phyloP scores from a whole-genome alignment of 2,329 filamentous ascomycete genomes.

The Ophiostoma sp. region DNA sequence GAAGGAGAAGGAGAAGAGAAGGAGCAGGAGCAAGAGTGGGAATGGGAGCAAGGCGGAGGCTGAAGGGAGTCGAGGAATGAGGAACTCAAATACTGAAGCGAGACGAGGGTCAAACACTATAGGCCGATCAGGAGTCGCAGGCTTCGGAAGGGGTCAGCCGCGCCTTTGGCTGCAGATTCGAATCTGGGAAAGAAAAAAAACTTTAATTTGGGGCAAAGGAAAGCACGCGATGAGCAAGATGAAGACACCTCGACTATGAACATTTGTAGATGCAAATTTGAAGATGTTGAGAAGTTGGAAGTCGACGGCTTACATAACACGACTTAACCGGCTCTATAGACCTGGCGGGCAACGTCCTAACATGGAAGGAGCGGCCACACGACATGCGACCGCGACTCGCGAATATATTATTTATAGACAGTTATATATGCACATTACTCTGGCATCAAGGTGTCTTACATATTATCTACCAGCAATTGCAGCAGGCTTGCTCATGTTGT shows the following conservation, averaged over 20 bases:
- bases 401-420: neutral
- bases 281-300: neutral
- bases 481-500: neutral
- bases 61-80: neutral
- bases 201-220: neutral
- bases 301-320: neutral
- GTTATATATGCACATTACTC: neutral
- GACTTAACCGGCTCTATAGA: neutral
- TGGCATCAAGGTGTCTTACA: neutral
- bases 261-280: neutral
- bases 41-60: neutral
- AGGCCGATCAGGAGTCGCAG: conserved; percentile 10
- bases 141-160: conserved; percentile 2
- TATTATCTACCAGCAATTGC: neutral
- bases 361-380: neutral
- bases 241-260: neutral
- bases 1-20: neutral
- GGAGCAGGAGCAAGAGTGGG: neutral
- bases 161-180: neutral
- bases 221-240: neutral
- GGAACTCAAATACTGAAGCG: conserved; percentile 6
- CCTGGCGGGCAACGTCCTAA: neutral
- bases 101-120: conserved; percentile 8
- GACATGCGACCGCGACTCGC: neutral
- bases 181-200: neutral